These are phyloP conservation scores for Penicillium vulpinum DNA, from an alignment of 2,329 filamentous ascomycete species.

Conservation along the genomic window DNA sequence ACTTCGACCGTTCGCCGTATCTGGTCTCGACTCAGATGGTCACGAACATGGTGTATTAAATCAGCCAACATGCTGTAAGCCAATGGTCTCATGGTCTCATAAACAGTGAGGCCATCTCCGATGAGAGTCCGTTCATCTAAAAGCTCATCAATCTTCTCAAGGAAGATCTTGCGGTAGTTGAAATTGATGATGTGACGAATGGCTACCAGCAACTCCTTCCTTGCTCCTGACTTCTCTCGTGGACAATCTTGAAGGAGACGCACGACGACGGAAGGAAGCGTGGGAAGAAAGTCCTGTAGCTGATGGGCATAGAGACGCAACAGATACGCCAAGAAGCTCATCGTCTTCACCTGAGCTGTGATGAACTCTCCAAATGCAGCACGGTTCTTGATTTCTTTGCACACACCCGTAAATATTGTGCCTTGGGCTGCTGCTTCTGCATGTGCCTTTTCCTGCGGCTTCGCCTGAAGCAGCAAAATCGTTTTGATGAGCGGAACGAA, in stretches of 20 bases:
- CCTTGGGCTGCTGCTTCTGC: conserved; percentile 75
- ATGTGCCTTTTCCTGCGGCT: conserved; percentile 90
- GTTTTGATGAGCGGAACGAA: conserved; percentile 94
- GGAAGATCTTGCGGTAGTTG: conserved; percentile 93
- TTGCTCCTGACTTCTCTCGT: conserved; percentile 84
- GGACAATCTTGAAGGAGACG: conserved; percentile 91
- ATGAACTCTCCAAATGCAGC: conserved; percentile 97
- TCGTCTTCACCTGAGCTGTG: conserved; percentile 96
- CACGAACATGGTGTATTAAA: conserved; percentile 93
- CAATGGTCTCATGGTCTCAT: conserved; percentile 91
- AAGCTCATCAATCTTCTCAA: conserved; percentile 91
- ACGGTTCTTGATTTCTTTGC: conserved; percentile 87
- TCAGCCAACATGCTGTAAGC: conserved; percentile 99
- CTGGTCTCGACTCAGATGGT: conserved; percentile 82
- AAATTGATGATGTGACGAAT: conserved; percentile 99
- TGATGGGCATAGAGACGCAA: conserved; percentile 85
- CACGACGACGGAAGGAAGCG: conserved; percentile 85
- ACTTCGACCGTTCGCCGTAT: conserved; percentile 95
- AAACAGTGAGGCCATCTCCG: conserved; percentile 92
- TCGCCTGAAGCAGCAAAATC: conserved; percentile 83
- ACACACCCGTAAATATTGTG: conserved; percentile 88
- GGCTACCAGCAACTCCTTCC: conserved; percentile 93
- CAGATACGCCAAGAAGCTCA: conserved; percentile 96
- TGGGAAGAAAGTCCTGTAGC: conserved; percentile 81
- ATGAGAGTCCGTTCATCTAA: conserved; percentile 92